Conservation (phyloP, 1,139 yeast genomes). For the Saccharomyces pastorianus region DNA sequence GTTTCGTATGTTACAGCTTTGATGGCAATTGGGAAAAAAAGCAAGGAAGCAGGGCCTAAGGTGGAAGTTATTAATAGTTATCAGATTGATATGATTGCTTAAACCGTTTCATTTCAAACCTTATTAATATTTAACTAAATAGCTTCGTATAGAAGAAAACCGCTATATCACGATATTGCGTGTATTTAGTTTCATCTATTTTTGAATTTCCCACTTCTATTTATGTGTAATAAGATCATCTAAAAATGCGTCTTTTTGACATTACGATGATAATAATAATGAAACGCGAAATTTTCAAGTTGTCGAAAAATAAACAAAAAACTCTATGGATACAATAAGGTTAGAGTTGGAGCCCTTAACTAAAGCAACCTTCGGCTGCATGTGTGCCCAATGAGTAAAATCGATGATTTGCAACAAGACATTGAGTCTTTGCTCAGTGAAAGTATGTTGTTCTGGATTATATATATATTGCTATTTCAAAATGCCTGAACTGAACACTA, state of each 20-base stretch:
- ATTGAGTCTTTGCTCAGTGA: conserved; percentile 23
- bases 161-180: neutral
- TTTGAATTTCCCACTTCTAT: no score
- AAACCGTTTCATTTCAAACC: neutral
- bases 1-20: conserved; percentile 16
- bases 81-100: conserved; percentile 15
- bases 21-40: conserved; percentile 8
- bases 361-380: no score
- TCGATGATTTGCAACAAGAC: conserved; percentile 25
- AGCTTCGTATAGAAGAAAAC: neutral
- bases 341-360: no score
- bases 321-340: neutral
- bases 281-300: neutral
- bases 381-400: conserved; percentile 12
- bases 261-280: no score
- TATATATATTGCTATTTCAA: neutral
- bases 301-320: neutral
- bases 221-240: no score
- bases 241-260: no score
- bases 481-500: neutral
- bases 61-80: conserved; percentile 17
- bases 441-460: conserved; percentile 7
- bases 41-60: conserved; percentile 2
- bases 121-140: neutral
- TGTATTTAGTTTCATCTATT: no score